phyloP scores from a whole-genome alignment of 75 land plant species.

The Picea glauca region DNA sequence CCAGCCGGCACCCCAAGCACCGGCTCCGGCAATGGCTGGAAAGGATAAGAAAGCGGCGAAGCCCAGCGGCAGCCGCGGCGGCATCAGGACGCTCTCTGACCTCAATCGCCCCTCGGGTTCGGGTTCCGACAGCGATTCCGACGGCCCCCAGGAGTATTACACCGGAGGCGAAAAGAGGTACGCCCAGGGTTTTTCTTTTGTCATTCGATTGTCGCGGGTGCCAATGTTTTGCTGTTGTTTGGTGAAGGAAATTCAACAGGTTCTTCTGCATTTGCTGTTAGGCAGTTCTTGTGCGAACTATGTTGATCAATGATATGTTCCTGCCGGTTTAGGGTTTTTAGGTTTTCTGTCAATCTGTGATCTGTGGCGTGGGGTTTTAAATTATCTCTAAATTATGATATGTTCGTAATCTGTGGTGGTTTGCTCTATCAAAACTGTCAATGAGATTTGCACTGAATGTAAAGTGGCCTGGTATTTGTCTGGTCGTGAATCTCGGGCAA shows the following conservation, averaged over 20 bases:
- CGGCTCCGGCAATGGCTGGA: neutral
- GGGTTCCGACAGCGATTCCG: constrained; percentile 59
- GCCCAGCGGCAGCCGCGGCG: constrained; percentile 25
- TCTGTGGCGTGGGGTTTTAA: too few species aligned
- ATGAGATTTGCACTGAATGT: too few species aligned
- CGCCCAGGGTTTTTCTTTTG: neutral
- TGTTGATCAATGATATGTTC: neutral
- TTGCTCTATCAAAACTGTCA: too few species aligned
- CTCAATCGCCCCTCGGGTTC: constrained; percentile 34
- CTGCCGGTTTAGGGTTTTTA: neutral
- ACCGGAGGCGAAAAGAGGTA: constrained; percentile 97
- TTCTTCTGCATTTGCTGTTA: neutral
- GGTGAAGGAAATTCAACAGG: neutral
- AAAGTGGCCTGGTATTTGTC: too few species aligned
- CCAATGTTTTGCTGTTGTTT: neutral
- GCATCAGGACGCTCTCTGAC: constrained; percentile 78
- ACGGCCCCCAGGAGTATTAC: constrained; percentile 83
- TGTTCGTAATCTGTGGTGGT: too few species aligned
- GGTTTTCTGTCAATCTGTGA: too few species aligned
- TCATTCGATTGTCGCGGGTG: neutral
- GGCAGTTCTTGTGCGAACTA: neutral
- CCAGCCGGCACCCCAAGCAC: constrained; percentile 4
- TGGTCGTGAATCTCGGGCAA: too few species aligned
- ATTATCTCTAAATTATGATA: too few species aligned
- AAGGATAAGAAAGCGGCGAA: constrained; percentile 29